Percentiles rank a stretch among this genome's conserved stretches.
phyloP scores from a whole-genome alignment of 2,329 filamentous ascomycete species.

The Lachnellula suecica region DNA sequence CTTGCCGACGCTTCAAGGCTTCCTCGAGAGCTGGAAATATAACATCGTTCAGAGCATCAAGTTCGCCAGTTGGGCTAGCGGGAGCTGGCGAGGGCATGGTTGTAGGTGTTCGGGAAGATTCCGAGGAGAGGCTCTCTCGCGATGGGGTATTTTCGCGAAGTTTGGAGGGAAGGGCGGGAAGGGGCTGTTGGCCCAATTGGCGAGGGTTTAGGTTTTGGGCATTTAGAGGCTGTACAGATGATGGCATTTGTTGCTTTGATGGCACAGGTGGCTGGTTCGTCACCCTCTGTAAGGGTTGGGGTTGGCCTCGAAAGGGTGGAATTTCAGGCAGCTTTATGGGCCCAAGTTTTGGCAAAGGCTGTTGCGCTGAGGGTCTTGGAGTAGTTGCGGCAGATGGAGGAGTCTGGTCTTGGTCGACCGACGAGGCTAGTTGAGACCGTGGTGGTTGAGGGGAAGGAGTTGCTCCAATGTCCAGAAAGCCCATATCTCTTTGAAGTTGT shows the following conservation, averaged over 20 bases:
- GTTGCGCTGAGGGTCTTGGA: conserved; percentile 32
- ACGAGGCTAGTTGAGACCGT: conserved; percentile 18
- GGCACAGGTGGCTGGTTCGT: conserved; percentile 29
- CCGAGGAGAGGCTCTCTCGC: conserved; percentile 25
- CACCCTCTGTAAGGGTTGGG: conserved; percentile 28
- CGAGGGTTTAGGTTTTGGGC: conserved; percentile 30
- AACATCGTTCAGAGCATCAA: conserved; percentile 86
- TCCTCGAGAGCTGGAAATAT: conserved; percentile 92
- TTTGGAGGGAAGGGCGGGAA: conserved; percentile 34
- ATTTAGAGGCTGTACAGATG: conserved; percentile 14
- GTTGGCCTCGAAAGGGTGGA: conserved; percentile 33
- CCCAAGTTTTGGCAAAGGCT: conserved; percentile 34
- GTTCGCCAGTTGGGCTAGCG: conserved; percentile 61
- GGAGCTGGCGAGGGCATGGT: conserved; percentile 58
- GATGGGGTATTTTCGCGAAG: conserved; percentile 32
- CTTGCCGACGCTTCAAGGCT: conserved; percentile 77
- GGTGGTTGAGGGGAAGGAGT: conserved; percentile 27
- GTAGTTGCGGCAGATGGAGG: conserved; percentile 17
- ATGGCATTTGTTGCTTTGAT: conserved; percentile 27
- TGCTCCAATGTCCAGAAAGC: conserved; percentile 49
- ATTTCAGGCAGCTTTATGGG: conserved; percentile 37
- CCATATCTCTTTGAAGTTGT: conserved; percentile 63
- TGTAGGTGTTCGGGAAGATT: conserved; percentile 37
- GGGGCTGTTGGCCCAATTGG: conserved; percentile 27
- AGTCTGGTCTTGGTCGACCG: conserved; percentile 22